A percentile compares a stretch with the other conserved stretches of the same genome.
Conservation (phyloP, 2,329 filamentous ascomycete species). For the Dactylellina drechsleri region DNA sequence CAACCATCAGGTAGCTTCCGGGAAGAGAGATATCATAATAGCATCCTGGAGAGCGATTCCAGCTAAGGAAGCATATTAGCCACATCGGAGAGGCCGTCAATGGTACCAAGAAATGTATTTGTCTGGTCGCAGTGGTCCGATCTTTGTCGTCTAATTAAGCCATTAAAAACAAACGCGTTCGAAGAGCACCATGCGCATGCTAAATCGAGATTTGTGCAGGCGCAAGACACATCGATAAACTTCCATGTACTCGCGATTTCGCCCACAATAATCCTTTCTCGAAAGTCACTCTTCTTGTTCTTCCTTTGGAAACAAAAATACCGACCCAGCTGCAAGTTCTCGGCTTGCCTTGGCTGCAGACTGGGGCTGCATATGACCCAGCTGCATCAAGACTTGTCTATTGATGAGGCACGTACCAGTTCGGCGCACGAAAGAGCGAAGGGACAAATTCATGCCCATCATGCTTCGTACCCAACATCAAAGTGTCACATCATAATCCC, state of each 20-base stretch:
- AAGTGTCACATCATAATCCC: constrained; percentile 21
- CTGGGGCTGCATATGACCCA: neutral
- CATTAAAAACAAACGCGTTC: neutral
- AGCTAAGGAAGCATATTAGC: neutral
- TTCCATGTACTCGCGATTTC: neutral
- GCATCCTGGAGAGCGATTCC: neutral
- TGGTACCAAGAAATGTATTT: neutral
- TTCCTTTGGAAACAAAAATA: neutral
- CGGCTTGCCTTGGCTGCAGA: neutral
- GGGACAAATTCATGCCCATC: neutral
- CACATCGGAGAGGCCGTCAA: neutral
- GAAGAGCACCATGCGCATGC: neutral
- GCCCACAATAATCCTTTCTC: neutral
- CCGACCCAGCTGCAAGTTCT: neutral
- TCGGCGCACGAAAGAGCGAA: neutral
- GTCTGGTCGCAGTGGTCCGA: constrained; percentile 9
- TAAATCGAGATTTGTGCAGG: too few species aligned
- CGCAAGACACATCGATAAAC: neutral
- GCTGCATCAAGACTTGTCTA: neutral
- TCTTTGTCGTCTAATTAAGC: neutral
- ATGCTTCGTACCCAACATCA: neutral
- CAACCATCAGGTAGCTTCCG: too few species aligned
- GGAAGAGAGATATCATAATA: neutral
- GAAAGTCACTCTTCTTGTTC: neutral
- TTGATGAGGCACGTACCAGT: neutral